Base-by-base conservation (phyloP, 192 early-diverging fungal genomes). In the Rhizophagus sp. region DNA sequence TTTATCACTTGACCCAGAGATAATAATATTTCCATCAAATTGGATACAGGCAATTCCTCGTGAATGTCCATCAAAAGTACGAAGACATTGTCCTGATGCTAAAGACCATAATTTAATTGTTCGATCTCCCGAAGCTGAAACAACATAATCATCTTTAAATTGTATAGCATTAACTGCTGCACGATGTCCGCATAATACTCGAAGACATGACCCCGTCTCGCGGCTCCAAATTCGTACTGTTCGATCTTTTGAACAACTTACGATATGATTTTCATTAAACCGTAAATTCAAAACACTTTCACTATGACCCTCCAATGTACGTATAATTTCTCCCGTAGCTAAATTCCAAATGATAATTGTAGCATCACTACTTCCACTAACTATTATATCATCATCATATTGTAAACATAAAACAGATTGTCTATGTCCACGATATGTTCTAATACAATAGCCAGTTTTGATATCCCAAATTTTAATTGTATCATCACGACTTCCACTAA, bases 31-130 rank as follows among this genome's bases (percentile, higher is more conserved):
- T 44, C 95, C 96, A 76, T 98, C 95, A 85, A 93, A 97, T 76
- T 96, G 94, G 8, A 97, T 88, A 77, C 96, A 96, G 0, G 96
- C 96, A 17, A 98, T 89, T 24, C 96, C 96, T 8, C 95, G 90
- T 4, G 83, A 81, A 82, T 98, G 95, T 7, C 94, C 96, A 19
- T 84, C 82, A 62, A 96, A 89, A 41, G 88, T 91, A 52, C 87
- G 85, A 25, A 94, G 41, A 65, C 89, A 91, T 66, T 88, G 76
- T 34, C 95, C 96, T 1, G 91, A 91, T 36, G 80, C 73, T 34
- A 97, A 84, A 64, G 94, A 84, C 97, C 97, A 98, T 8, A 97
- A 82, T 69, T 92, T 93, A 70, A 97, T 91, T 0, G 94, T 93
- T 57, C 94, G 91, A 80, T 97, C 96, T 64, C 93, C 93, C 57